phyloP scores from a whole-genome alignment of 306 rosid species.

The Purshia tridentata region DNA sequence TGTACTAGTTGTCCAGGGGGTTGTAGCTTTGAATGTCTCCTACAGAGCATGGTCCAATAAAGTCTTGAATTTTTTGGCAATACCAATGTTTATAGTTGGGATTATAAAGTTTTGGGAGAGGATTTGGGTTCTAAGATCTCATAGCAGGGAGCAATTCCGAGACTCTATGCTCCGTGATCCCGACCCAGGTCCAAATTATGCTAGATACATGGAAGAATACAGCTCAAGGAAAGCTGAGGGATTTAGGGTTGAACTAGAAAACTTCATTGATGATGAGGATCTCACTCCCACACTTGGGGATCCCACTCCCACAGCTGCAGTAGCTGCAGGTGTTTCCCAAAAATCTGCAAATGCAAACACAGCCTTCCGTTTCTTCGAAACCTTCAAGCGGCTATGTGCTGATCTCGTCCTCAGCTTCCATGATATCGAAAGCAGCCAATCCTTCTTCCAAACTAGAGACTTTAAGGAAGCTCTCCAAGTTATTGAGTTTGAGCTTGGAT shows the following conservation, averaged over 20 bases:
- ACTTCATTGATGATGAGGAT: background rate
- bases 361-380: constrained; percentile 25
- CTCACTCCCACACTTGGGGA: background rate
- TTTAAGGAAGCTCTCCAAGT: constrained; percentile 6
- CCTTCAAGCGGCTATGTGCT: constrained; percentile 31
- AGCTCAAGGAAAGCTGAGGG: constrained; percentile 27
- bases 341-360: background rate
- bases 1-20: constrained; percentile 4
- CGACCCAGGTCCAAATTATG: constrained; percentile 39
- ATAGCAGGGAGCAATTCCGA: constrained; percentile 35
- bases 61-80: constrained; percentile 13
- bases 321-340: background rate
- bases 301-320: background rate
- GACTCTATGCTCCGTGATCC: constrained; percentile 32
- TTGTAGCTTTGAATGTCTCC: constrained; percentile 13
- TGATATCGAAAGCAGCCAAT: constrained; percentile 12
- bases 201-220: constrained; percentile 31
- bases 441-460: background rate
- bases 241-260: background rate
- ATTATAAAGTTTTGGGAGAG: constrained; percentile 35
- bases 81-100: constrained; percentile 31
- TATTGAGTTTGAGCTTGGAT: constrained; percentile 35
- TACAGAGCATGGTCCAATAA: constrained; percentile 13
- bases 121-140: constrained; percentile 24
- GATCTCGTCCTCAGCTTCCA: constrained; percentile 34